Evolutionary conservation across 2,329 filamentous ascomycete genomes (phyloP), one percentile per base, ranked within the genome.

Genomic region (Pseudodiploospora longispora): DNA sequence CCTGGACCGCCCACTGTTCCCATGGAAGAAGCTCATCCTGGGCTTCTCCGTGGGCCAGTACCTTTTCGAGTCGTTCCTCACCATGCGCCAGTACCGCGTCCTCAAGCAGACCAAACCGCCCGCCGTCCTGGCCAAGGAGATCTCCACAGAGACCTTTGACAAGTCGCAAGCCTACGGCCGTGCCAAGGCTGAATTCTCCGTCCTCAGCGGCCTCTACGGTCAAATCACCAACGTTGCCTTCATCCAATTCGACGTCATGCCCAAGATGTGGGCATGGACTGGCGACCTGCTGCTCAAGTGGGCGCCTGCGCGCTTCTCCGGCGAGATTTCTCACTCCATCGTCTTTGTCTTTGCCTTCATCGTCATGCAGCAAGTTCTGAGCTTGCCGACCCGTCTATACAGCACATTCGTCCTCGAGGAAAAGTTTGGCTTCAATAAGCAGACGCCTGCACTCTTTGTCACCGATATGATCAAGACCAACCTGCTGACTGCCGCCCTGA

Each of bases 381-480:
- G 83, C 46, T 70, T 97, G 42, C 93, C 93, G 3, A 78, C 82
- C 48, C 85, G 82, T 44, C 82, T 96, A 65, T 98, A 97, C 73
- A 83, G 90, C 69, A 93, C 88, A 9, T 98, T 98, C 60, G 87
- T 97, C 39, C 74, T 98, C 44, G 93, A 98, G 67, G 90, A 96
- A 69, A 86, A 88, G 62, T 98, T 95, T 57, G 93, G 93, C 40
- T 98, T 98, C 79, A 98, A 98, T 69, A 98, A 98, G 72, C 89
- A 95, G 74, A 97, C 93, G 0, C 71, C 88, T 44, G 82, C 82
- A 64, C 75, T 97, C 30, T 98, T 91, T 75, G 62, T 96, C 42
- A 86, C 80, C 56, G 93, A 98, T 63, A 82, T 95, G 70, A 65
- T 97, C 70, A 98, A 98, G 75, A 82, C 84, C 30, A 89, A 95